Conservation (phyloP, 78 protist species). For the Dictyostelium discoideum region DNA sequence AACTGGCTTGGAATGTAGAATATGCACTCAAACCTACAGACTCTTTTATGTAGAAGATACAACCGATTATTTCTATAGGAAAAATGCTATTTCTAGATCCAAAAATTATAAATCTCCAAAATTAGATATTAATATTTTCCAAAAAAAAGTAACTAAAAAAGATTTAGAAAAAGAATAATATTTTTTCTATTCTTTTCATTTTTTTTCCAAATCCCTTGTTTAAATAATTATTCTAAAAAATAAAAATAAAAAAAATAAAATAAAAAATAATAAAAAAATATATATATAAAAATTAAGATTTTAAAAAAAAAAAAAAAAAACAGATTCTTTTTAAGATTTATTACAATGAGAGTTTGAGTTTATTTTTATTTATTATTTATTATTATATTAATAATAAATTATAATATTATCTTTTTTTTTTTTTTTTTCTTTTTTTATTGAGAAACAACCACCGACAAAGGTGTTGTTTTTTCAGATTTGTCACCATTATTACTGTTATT, state of each 20-base stretch:
- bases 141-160: background rate
- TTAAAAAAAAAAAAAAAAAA: too few species aligned
- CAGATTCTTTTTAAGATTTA: background rate
- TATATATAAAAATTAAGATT: too few species aligned
- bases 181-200: too few species aligned
- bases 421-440: background rate
- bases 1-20: conserved; percentile 71
- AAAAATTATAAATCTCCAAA: background rate
- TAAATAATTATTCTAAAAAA: background rate
- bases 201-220: too few species aligned
- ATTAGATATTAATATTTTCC: conserved; percentile 5
- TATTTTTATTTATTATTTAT: too few species aligned
- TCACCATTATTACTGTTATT: background rate
- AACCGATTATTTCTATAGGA: conserved; percentile 77
- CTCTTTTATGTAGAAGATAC: conserved; percentile 84
- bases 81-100: conserved; percentile 6
- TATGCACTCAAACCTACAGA: conserved; percentile 80
- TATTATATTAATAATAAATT: too few species aligned
- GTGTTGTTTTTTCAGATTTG: background rate
- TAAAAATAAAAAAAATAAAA: too few species aligned
- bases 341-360: background rate
- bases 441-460: conserved; percentile 17
- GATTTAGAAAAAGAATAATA: background rate
- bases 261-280: too few species aligned
- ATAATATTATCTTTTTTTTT: background rate